Percentiles rank a stretch among this genome's conserved stretches.
Conservation (phyloP, 768 basidiomycete species). For the Pleurotus cornucopiae region DNA sequence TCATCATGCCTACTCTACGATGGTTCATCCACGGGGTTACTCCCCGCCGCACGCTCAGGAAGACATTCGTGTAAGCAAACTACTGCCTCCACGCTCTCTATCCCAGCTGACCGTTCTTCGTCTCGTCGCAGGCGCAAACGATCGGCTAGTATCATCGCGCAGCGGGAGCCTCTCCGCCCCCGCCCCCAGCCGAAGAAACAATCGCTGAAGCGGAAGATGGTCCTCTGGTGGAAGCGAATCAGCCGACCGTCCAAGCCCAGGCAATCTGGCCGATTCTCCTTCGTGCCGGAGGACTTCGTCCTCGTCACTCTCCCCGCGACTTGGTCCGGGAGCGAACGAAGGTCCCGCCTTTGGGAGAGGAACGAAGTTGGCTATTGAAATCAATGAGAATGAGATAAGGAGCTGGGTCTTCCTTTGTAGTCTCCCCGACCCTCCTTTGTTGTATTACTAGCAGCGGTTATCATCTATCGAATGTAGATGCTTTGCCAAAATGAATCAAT, state of each 20-base stretch:
- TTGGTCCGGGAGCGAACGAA: not conserved
- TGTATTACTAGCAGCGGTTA: too few relatives aligned
- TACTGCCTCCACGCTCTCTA: not conserved
- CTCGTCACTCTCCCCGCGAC: constrained; percentile 13
- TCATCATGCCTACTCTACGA: not conserved
- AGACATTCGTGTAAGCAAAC: not conserved
- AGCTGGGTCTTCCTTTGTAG: too few relatives aligned
- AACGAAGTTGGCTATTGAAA: not conserved
- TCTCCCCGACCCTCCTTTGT: too few relatives aligned
- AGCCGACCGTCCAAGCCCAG: constrained; percentile 18
- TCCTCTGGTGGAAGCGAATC: constrained; percentile 26
- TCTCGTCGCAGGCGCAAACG: constrained; percentile 3
- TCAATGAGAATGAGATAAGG: too few relatives aligned
- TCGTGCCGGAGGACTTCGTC: constrained; percentile 29
- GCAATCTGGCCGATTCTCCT: constrained; percentile 25
- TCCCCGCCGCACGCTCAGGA: not conserved
- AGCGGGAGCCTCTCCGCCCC: not conserved
- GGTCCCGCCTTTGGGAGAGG: not conserved
- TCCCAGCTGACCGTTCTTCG: constrained; percentile 1
- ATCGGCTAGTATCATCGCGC: constrained; percentile 2
- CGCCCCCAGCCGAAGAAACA: constrained; percentile 8
- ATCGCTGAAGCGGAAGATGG: constrained; percentile 20
- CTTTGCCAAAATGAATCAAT: too few relatives aligned
- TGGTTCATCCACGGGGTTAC: not conserved
- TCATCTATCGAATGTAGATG: too few relatives aligned